These are phyloP conservation scores for Backusella parvicylindrica DNA, from an alignment of 192 early-diverging fungal genomes.

Conservation along the genomic window DNA sequence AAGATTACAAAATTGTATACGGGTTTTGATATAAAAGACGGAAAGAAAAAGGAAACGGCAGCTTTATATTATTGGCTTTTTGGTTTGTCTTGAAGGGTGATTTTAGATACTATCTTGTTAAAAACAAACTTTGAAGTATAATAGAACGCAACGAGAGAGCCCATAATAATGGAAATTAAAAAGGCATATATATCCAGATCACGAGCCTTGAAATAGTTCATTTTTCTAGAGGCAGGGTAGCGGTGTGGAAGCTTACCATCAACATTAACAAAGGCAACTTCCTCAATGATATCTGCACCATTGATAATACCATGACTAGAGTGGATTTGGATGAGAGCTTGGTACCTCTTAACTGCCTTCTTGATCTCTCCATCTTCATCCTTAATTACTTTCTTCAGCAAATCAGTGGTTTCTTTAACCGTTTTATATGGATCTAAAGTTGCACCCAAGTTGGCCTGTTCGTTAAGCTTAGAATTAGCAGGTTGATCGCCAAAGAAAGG, in stretches of 20 bases:
- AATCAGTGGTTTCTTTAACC: neutral
- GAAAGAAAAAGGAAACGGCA: neutral
- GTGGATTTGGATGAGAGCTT: conserved; percentile 13
- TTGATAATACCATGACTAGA: conserved; percentile 6
- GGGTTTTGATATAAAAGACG: neutral
- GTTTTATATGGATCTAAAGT: neutral
- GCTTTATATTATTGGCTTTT: neutral
- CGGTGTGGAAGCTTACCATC: conserved; percentile 13
- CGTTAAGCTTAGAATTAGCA: neutral
- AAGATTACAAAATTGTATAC: too few species aligned
- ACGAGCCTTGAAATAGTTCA: conserved; percentile 12
- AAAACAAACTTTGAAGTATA: neutral
- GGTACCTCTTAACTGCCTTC: neutral
- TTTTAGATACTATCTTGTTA: neutral
- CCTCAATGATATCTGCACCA: conserved; percentile 23
- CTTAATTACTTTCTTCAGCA: neutral
- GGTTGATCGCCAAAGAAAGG: conserved; percentile 35
- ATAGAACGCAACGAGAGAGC: neutral
- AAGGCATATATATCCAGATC: conserved; percentile 15
- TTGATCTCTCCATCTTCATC: neutral
- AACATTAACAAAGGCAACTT: conserved; percentile 7
- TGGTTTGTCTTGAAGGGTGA: neutral
- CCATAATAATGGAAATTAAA: neutral
- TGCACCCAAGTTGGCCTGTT: neutral
- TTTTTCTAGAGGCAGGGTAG: conserved; percentile 9